A percentile compares a stretch with the other conserved stretches of the same genome.
Conservation (phyloP, 345 rosid genomes). For the Eutrema yunnanense region DNA sequence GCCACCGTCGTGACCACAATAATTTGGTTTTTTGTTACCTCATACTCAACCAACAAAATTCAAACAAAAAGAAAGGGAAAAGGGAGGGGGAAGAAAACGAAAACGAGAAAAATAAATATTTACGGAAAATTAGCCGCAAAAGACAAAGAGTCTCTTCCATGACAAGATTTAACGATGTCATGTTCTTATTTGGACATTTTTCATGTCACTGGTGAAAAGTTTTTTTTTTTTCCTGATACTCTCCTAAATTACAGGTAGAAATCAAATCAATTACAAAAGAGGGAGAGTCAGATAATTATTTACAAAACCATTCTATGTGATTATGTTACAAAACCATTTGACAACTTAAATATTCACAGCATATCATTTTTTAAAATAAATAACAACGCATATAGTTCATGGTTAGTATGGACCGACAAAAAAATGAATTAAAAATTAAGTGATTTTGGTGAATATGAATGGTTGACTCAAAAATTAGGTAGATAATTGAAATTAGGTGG, state of each 20-base stretch:
- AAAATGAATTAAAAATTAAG: no score
- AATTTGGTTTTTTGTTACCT: neutral
- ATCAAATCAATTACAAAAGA: neutral
- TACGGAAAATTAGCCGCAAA: slow-evolving; percentile 4
- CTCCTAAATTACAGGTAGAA: neutral
- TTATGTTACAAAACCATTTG: neutral
- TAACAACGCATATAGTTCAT: no score
- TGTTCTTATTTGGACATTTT: slow-evolving; percentile 10
- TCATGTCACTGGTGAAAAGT: slow-evolving; percentile 3
- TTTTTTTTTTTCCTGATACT: neutral
- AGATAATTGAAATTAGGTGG: no score
- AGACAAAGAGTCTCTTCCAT: slow-evolving; percentile 18
- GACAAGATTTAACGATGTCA: slow-evolving; percentile 28
- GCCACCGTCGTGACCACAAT: neutral
- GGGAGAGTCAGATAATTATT: neutral
- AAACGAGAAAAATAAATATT: neutral
- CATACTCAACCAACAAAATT: neutral
- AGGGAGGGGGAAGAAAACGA: neutral
- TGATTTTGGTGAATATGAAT: no score
- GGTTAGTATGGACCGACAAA: no score
- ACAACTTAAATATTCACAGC: neutral
- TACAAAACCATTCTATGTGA: neutral
- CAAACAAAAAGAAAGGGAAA: neutral
- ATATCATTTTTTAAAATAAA: no score
- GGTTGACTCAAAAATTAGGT: no score